Base-by-base conservation (phyloP, 257 asterid genomes). In the Ligustrum vulgare region DNA sequence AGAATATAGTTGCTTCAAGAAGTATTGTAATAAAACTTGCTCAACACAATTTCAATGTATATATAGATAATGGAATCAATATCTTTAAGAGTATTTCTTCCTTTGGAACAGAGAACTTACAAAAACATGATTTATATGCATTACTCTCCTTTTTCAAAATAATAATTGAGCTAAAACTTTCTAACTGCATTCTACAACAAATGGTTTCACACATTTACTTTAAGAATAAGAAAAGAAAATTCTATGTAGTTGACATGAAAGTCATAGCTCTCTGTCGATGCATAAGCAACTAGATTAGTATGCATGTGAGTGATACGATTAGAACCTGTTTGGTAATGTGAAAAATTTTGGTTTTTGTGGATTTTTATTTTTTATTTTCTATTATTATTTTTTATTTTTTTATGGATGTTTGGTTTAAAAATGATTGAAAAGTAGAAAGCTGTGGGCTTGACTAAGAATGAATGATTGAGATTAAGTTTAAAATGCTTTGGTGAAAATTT, bases 61-160 rank as follows among this genome's bases (percentile, higher is more conserved):
- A 45, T 45, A 13, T 45, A 45, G 54, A 13, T n/a, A 45, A 13
- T 45, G 13, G 7, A 45, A 45, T 13, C n/a, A 15, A 43, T 13
- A 45, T 45, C 54, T 45, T 45, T 45, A 45, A 45, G n/a, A 45
- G 54, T 45, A 45, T 45, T 45, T 39, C 47, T 39, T 39, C 15
- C 47, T 9, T 22, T 16, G 28, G 31, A 22, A 56, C n/a, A 13
- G 65, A 56, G 32, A 56, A 56, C 20, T 22, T 28, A 22, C 31
- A 8, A 22, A 56, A 56, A 56, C 64, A 56, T 56, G 64, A 56
- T 49, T 49, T 49, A 49, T 49, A 2, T 49, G 4, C 47, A 20
- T 60, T 54, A 66, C 37, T 5, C 70, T 74, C 77, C 72, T 34
- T n/a, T 34, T 70, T 49, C 22, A 25, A 47, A 76, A 36, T 45